These are phyloP conservation scores for Fusarium ambrosium DNA, from an alignment of 2,329 filamentous ascomycete genomes.

Conservation along the genomic window DNA sequence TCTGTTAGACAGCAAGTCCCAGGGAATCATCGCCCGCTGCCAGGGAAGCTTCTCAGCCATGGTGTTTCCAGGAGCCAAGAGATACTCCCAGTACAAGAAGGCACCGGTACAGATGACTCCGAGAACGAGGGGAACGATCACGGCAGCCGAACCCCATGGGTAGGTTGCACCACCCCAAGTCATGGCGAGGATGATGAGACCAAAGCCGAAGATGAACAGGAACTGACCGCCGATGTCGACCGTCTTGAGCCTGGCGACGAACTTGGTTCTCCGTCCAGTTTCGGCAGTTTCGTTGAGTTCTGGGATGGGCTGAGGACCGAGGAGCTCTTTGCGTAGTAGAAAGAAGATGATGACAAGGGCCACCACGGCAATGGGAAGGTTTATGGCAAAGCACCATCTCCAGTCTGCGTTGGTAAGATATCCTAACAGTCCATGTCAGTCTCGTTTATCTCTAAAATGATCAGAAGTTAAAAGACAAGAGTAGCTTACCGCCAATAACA, in stretches of 20 bases:
- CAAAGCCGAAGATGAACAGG: slow-evolving; percentile 68
- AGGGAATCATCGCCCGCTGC: slow-evolving; percentile 75
- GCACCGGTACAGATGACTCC: slow-evolving; percentile 57
- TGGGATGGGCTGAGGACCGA: slow-evolving; percentile 64
- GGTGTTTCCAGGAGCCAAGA: slow-evolving; percentile 63
- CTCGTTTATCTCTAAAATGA: neutral
- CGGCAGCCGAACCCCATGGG: slow-evolving; percentile 62
- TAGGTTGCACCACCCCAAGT: slow-evolving; percentile 70
- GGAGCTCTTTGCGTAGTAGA: slow-evolving; percentile 69
- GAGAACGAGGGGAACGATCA: slow-evolving; percentile 63
- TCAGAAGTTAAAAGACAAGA: neutral
- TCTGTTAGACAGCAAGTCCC: slow-evolving; percentile 66
- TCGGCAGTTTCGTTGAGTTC: slow-evolving; percentile 59
- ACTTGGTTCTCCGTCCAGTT: slow-evolving; percentile 48
- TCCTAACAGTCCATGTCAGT: slow-evolving; percentile 43
- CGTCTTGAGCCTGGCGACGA: slow-evolving; percentile 64
- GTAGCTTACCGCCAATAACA: slow-evolving; percentile 64
- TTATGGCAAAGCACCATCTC: slow-evolving; percentile 77
- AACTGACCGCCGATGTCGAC: slow-evolving; percentile 69
- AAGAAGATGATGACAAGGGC: slow-evolving; percentile 68
- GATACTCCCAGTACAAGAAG: slow-evolving; percentile 67
- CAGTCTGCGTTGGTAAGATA: slow-evolving; percentile 69
- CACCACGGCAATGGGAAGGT: slow-evolving; percentile 67
- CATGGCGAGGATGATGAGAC: slow-evolving; percentile 66
- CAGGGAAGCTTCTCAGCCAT: slow-evolving; percentile 63